phyloP scores from a whole-genome alignment of 1,139 yeast genomes.

The Komagataea norvegica region DNA sequence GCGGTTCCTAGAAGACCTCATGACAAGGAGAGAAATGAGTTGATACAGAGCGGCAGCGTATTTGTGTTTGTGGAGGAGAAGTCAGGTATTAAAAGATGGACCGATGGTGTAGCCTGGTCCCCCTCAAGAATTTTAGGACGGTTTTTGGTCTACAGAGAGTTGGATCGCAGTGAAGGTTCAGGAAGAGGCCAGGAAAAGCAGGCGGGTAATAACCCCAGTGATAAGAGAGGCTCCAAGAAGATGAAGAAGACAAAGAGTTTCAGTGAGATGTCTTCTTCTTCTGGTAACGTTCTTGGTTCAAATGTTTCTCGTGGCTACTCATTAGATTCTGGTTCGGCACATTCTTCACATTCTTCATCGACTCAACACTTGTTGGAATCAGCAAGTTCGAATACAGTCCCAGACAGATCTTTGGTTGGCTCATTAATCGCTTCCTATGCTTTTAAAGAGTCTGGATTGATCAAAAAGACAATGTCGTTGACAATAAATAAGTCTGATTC shows the following conservation, averaged over 20 bases:
- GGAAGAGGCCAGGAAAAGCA: slow-evolving; percentile 1
- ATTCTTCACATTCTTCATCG: too few relatives aligned
- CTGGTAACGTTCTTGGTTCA: background rate
- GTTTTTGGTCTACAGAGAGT: slow-evolving; percentile 75
- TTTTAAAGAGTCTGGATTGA: slow-evolving; percentile 69
- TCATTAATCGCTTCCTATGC: slow-evolving; percentile 58
- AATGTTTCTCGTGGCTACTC: background rate
- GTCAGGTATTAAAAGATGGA: slow-evolving; percentile 88
- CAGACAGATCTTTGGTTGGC: slow-evolving; percentile 42
- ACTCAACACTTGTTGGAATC: background rate
- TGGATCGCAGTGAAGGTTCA: slow-evolving; percentile 51
- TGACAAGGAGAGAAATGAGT: slow-evolving; percentile 62
- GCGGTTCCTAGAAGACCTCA: slow-evolving; percentile 79
- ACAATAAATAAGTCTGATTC: slow-evolving; percentile 28
- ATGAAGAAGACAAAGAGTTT: background rate
- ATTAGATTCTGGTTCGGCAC: background rate
- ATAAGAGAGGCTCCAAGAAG: slow-evolving; percentile 22
- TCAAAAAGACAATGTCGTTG: slow-evolving; percentile 77
- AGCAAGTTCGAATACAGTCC: slow-evolving; percentile 6
- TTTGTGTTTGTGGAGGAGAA: slow-evolving; percentile 81
- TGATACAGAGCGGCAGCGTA: slow-evolving; percentile 74
- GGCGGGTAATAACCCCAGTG: slow-evolving; percentile 24
- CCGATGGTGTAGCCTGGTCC: slow-evolving; percentile 90
- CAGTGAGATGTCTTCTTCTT: background rate
- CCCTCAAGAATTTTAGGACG: slow-evolving; percentile 84